These are phyloP conservation scores for Claviceps pazoutovae DNA, from an alignment of 2,329 filamentous ascomycete genomes.

Conservation along the genomic window DNA sequence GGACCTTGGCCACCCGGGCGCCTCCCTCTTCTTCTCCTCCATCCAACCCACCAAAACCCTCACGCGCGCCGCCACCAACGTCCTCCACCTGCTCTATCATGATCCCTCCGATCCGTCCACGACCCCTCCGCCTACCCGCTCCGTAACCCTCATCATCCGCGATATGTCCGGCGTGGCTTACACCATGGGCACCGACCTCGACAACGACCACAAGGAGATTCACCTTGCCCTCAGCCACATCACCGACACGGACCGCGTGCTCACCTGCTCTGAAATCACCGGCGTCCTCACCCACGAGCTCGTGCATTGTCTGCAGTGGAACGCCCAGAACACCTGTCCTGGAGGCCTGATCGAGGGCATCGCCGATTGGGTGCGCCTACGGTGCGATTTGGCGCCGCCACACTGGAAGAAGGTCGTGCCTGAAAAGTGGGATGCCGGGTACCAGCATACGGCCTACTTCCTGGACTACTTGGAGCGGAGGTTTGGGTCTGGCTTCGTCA, in stretches of 20 bases:
- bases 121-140: conserved; percentile 52
- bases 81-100: conserved; percentile 59
- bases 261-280: conserved; percentile 48
- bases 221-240: conserved; percentile 76
- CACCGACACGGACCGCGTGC: conserved; percentile 27
- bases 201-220: conserved; percentile 82
- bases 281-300: conserved; percentile 87
- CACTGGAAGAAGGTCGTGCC: conserved; percentile 58
- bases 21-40: conserved; percentile 51
- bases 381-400: conserved; percentile 56
- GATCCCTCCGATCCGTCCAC: conserved; percentile 27
- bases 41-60: conserved; percentile 51
- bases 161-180: conserved; percentile 78
- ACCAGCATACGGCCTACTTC: conserved; percentile 86
- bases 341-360: conserved; percentile 81
- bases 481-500: conserved; percentile 45
- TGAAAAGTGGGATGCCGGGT: conserved; percentile 73
- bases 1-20: conserved; percentile 45
- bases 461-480: conserved; percentile 67
- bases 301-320: conserved; percentile 87
- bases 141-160: conserved; percentile 70
- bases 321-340: conserved; percentile 45
- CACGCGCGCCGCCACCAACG: conserved; percentile 46
- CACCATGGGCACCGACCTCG: conserved; percentile 66
- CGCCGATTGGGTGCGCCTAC: conserved; percentile 81